Evolutionary conservation across 1,284 basidiomycete species (phyloP).

Genomic region (Pseudozyma pruni): DNA sequence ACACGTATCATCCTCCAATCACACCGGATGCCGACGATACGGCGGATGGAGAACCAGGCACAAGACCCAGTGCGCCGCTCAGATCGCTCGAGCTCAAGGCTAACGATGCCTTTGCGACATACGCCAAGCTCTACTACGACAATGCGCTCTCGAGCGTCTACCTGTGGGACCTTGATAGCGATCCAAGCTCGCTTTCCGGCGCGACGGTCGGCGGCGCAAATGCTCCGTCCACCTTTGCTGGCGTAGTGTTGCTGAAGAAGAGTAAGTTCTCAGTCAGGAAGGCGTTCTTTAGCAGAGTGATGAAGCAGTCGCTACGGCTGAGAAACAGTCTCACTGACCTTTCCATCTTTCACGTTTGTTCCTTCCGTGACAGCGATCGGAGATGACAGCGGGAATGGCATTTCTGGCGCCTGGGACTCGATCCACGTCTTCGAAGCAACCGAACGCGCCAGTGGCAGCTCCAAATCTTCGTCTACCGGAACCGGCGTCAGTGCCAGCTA

Average conservation of each 20-base stretch:
- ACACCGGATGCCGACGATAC: constrained; percentile 32
- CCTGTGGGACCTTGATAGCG: constrained; percentile 95
- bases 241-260: constrained; percentile 96
- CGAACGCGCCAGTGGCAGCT: constrained; percentile 72
- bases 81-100: constrained; percentile 90
- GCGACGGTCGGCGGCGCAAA: constrained; percentile 31
- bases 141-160: constrained; percentile 97
- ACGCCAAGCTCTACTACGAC: constrained; percentile 98
- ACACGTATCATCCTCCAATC: constrained; percentile 86
- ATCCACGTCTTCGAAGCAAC: constrained; percentile 96
- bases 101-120: constrained; percentile 96
- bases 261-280: constrained; percentile 73
- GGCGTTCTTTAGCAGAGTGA: not conserved
- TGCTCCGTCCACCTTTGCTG: constrained; percentile 81
- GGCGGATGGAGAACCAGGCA: constrained; percentile 70
- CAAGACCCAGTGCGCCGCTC: constrained; percentile 82
- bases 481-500: constrained; percentile 87
- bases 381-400: constrained; percentile 48
- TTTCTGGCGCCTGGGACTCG: constrained; percentile 89
- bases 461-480: constrained; percentile 22
- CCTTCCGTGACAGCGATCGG: constrained; percentile 23
- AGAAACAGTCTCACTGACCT: not conserved
- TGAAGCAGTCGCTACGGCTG: not conserved
- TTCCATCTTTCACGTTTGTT: not conserved
- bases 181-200: constrained; percentile 37